Conservation (phyloP, 129 eudicot genomes). For the Kitagawia praeruptora region DNA sequence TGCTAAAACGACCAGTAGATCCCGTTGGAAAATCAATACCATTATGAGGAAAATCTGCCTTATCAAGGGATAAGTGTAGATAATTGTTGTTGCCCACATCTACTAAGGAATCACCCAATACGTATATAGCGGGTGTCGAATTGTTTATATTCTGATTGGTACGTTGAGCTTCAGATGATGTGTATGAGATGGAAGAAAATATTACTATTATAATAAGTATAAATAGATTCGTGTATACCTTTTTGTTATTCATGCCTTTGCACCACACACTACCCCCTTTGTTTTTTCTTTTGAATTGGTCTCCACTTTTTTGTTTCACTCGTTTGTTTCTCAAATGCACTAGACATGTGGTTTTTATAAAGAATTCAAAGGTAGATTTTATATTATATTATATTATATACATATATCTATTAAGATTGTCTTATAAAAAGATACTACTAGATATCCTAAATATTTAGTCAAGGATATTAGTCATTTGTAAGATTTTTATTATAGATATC, state of each 20-base stretch:
- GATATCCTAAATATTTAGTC: neutral
- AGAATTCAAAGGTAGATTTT: neutral
- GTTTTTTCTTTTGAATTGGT: neutral
- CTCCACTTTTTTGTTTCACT: no score
- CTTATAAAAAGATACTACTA: neutral
- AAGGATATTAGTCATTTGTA: no score
- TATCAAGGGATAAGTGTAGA: neutral
- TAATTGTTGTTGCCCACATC: constrained; percentile 1
- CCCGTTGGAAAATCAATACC: constrained; percentile 64
- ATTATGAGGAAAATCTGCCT: constrained; percentile 71
- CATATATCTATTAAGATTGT: no score
- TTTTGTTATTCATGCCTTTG: neutral
- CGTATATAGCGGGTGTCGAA: neutral
- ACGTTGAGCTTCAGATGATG: neutral
- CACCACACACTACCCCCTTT: neutral
- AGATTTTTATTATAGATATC: no score
- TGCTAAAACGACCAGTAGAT: constrained; percentile 77
- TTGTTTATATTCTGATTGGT: neutral
- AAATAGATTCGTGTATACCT: no score
- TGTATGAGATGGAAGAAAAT: neutral
- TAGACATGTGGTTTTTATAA: neutral
- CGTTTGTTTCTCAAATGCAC: no score
- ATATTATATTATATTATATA: no score
- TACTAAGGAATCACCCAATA: neutral
- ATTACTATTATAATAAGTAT: no score